Percentiles rank a stretch among this genome's conserved stretches.
These are phyloP conservation scores for Lactarius tabidus DNA, from an alignment of 768 basidiomycete genomes.

Conservation along the genomic window DNA sequence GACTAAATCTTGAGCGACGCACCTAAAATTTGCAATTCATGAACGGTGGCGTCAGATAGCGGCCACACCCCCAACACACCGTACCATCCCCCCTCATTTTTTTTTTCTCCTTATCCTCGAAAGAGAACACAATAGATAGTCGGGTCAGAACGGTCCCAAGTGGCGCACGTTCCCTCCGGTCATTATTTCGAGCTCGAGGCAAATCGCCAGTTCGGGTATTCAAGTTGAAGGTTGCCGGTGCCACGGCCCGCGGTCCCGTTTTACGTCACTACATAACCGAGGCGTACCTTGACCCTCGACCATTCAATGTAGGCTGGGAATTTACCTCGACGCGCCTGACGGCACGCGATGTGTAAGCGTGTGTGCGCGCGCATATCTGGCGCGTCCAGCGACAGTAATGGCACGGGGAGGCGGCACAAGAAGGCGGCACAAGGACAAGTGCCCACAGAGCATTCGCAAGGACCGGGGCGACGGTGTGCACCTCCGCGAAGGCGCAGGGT, in stretches of 20 bases:
- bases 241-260: background rate
- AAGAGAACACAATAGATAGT: background rate
- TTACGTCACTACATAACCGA: background rate
- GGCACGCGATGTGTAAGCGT: no score
- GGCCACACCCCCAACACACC: background rate
- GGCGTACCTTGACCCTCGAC: no score
- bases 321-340: background rate
- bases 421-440: background rate
- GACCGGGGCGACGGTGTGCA: background rate
- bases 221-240: background rate
- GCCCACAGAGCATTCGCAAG: background rate
- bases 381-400: background rate
- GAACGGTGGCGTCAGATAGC: background rate
- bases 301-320: no score
- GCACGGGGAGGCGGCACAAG: background rate
- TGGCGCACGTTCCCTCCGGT: background rate
- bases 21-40: background rate
- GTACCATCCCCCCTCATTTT: background rate
- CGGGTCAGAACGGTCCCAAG: background rate
- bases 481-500: background rate
- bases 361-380: background rate
- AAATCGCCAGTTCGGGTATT: background rate
- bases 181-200: background rate
- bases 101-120: background rate
- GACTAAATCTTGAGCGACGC: background rate